Percentiles rank a stretch among this genome's conserved stretches.
Evolutionary conservation across 495 filamentous ascomycete genomes (phyloP).

Genomic region (Rhizodiscina lignyota): DNA sequence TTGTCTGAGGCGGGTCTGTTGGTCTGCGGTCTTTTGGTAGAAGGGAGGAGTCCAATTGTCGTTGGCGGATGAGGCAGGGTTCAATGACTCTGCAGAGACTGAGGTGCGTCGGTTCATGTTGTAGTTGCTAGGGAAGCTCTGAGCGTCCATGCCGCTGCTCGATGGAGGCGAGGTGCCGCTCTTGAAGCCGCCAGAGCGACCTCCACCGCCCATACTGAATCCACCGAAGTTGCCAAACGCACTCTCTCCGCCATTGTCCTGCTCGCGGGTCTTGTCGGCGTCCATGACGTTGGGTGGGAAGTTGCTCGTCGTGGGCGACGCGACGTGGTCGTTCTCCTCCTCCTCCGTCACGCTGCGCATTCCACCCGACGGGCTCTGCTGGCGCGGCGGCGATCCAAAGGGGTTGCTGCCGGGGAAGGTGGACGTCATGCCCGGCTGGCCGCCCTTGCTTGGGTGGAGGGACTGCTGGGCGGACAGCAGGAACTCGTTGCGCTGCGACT

Average conservation of each 20-base stretch:
- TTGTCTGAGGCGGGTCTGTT: slow-evolving; percentile 57
- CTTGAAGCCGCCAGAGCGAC: slow-evolving; percentile 16
- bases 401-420: slow-evolving; percentile 42
- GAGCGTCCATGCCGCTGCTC: slow-evolving; percentile 19
- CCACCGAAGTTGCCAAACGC: slow-evolving; percentile 14
- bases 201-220: slow-evolving; percentile 14
- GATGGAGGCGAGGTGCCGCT: slow-evolving; percentile 7
- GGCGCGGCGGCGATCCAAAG: slow-evolving; percentile 27
- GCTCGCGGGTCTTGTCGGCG: not conserved
- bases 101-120: slow-evolving; percentile 86
- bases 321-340: slow-evolving; percentile 41
- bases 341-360: slow-evolving; percentile 29
- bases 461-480: slow-evolving; percentile 24
- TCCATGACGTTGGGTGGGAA: slow-evolving; percentile 20
- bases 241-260: not conserved
- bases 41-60: slow-evolving; percentile 84
- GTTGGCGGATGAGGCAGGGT: slow-evolving; percentile 62
- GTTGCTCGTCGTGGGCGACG: slow-evolving; percentile 40
- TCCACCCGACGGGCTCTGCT: not conserved
- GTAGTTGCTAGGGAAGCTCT: slow-evolving; percentile 83
- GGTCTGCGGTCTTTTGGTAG: slow-evolving; percentile 67
- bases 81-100: slow-evolving; percentile 90
- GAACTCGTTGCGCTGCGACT: slow-evolving; percentile 39
- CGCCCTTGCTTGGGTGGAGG: slow-evolving; percentile 21
- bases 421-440: slow-evolving; percentile 32